A percentile compares a stretch with the other conserved stretches of the same genome.
Conservation (phyloP, 139 green algal species). For the Chlorella vulgaris region DNA sequence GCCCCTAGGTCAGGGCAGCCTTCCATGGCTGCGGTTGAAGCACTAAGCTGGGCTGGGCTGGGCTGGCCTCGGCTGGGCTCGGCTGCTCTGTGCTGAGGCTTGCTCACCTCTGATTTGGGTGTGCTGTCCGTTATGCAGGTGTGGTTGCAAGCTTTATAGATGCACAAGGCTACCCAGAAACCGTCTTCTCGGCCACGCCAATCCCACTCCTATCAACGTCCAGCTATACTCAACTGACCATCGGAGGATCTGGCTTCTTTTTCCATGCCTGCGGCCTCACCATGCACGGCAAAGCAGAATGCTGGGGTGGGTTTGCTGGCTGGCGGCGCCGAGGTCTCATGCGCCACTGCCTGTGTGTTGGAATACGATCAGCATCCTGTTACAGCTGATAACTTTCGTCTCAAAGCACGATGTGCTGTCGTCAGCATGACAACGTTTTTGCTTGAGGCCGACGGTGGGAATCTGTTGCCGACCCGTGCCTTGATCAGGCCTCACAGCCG, state of each 20-base stretch:
- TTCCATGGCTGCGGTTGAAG: no score
- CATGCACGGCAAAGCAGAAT: neutral
- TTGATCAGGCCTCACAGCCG: neutral
- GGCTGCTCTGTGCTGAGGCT: no score
- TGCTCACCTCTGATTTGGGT: no score
- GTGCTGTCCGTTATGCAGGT: neutral
- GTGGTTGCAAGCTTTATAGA: conserved; percentile 15
- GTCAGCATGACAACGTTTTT: neutral
- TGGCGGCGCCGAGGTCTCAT: no score
- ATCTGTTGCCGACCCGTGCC: neutral
- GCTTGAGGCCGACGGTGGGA: neutral
- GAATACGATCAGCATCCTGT: no score
- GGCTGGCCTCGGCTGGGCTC: no score
- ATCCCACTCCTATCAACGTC: neutral
- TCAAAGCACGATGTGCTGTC: neutral
- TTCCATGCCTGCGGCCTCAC: conserved; percentile 17
- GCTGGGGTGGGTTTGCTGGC: conserved; percentile 1
- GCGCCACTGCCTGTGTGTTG: neutral
- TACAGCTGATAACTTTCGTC: no score
- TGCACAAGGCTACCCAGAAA: neutral
- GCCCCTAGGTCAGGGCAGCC: no score
- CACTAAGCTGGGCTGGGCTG: no score
- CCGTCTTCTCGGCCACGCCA: neutral
- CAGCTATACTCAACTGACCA: neutral
- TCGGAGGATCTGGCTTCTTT: conserved; percentile 15